Evolutionary conservation across 2,329 filamentous ascomycete species (phyloP).

Genomic region (Aspergillus vadensis): DNA sequence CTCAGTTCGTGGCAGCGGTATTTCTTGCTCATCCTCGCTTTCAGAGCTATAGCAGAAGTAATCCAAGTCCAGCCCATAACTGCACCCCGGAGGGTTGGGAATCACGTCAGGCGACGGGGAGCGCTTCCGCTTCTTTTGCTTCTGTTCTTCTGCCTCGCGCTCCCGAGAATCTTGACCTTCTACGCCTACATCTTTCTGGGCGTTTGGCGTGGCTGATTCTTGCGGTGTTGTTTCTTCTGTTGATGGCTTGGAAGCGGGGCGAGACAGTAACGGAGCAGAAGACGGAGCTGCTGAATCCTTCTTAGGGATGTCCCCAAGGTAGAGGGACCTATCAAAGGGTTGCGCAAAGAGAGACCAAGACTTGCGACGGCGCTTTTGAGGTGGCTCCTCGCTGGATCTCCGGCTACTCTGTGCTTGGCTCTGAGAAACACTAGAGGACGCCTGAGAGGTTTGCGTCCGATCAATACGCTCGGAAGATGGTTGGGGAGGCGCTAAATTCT

Average conservation of each 20-base stretch:
- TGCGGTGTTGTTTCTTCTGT: slow-evolving; percentile 3
- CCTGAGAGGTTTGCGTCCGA: slow-evolving; percentile 13
- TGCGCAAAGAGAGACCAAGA: slow-evolving; percentile 33
- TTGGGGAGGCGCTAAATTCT: slow-evolving; percentile 11
- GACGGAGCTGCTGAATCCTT: neutral
- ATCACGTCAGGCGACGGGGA: slow-evolving; percentile 44
- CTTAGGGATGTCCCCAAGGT: slow-evolving; percentile 22
- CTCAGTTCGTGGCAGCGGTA: slow-evolving; percentile 11
- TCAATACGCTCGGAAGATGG: slow-evolving; percentile 23
- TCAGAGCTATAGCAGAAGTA: slow-evolving; percentile 41
- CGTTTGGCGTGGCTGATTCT: neutral
- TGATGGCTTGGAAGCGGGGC: neutral
- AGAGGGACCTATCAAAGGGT: slow-evolving; percentile 26
- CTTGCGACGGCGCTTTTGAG: slow-evolving; percentile 22
- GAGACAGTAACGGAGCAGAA: neutral
- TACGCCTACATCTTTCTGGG: neutral
- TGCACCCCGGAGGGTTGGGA: slow-evolving; percentile 43
- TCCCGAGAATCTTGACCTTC: slow-evolving; percentile 9
- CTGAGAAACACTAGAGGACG: slow-evolving; percentile 1
- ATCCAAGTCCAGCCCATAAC: slow-evolving; percentile 44
- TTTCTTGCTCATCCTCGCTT: slow-evolving; percentile 32
- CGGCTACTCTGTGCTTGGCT: slow-evolving; percentile 16
- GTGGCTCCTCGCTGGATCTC: slow-evolving; percentile 19
- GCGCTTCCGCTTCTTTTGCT: slow-evolving; percentile 42
- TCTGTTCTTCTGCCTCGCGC: slow-evolving; percentile 5